A percentile compares a stretch with the other conserved stretches of the same genome.
Conservation (phyloP, 306 rosid genomes). For the Acacia melanoxylon region DNA sequence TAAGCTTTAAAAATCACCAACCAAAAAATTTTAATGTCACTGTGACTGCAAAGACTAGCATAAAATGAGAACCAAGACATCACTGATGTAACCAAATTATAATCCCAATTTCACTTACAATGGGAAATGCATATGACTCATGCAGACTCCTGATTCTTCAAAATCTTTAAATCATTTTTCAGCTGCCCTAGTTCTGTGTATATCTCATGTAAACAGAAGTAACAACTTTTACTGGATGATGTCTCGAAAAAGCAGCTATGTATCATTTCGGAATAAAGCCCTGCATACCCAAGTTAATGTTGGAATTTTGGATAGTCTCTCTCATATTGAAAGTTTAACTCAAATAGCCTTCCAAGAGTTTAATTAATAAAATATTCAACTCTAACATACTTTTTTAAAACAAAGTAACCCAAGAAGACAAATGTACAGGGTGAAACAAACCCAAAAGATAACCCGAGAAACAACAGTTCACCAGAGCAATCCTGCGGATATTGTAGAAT, state of each 20-base stretch:
- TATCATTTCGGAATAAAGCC: slow-evolving; percentile 6
- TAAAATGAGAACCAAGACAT: not conserved
- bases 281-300: not conserved
- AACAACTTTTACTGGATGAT: slow-evolving; percentile 11
- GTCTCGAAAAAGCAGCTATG: not conserved
- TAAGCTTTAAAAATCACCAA: not conserved
- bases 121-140: not conserved
- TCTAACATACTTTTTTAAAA: not conserved
- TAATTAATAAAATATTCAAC: not conserved
- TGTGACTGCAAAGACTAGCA: not conserved
- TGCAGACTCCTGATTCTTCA: not conserved
- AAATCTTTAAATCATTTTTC: not conserved
- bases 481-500: not conserved
- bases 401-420: slow-evolving; percentile 14
- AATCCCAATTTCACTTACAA: not conserved
- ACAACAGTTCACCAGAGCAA: not conserved
- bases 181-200: not conserved
- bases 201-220: not conserved
- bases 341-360: not conserved
- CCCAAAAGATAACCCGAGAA: not conserved
- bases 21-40: slow-evolving; percentile 2
- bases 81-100: not conserved
- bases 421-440: not conserved
- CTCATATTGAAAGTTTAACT: slow-evolving; percentile 8
- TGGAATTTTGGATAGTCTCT: not conserved